phyloP scores from a whole-genome alignment of 768 basidiomycete species.

The Suillus placidus region DNA sequence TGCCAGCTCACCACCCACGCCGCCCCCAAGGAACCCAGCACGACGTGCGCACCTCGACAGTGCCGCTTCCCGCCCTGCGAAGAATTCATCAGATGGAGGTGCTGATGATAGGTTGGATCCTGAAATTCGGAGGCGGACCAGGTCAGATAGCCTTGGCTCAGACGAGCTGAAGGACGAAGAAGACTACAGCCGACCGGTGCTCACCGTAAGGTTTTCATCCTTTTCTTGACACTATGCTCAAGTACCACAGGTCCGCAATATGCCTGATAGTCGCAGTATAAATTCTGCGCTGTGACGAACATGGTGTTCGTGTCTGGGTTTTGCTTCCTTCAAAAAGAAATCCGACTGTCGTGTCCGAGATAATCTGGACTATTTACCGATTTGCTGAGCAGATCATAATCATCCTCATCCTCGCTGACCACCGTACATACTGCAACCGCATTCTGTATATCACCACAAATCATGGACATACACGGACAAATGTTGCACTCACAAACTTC shows the following conservation, averaged over 20 bases:
- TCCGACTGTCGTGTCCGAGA: not conserved
- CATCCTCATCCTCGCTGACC: constrained; percentile 9
- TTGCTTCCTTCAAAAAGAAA: constrained; percentile 13
- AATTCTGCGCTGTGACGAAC: constrained; percentile 24
- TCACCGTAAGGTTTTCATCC: constrained; percentile 45
- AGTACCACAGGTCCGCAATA: constrained; percentile 52
- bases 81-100: constrained; percentile 27
- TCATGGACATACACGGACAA: constrained; percentile 20
- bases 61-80: constrained; percentile 6
- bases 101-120: constrained; percentile 27
- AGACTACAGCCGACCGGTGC: constrained; percentile 57
- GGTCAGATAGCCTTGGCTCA: constrained; percentile 24
- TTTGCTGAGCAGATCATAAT: constrained; percentile 23
- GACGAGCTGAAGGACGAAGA: constrained; percentile 48
- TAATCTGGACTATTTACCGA: constrained; percentile 13
- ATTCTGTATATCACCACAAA: constrained; percentile 22
- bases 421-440: constrained; percentile 16
- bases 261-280: constrained; percentile 48
- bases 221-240: constrained; percentile 15
- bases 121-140: constrained; percentile 23
- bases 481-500: not conserved
- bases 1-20: constrained; percentile 14
- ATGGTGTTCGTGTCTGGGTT: constrained; percentile 4
- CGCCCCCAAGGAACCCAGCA: constrained; percentile 37
- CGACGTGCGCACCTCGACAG: constrained; percentile 11